Conservation (phyloP, 106 monocot genomes). For the Allium sativum region DNA sequence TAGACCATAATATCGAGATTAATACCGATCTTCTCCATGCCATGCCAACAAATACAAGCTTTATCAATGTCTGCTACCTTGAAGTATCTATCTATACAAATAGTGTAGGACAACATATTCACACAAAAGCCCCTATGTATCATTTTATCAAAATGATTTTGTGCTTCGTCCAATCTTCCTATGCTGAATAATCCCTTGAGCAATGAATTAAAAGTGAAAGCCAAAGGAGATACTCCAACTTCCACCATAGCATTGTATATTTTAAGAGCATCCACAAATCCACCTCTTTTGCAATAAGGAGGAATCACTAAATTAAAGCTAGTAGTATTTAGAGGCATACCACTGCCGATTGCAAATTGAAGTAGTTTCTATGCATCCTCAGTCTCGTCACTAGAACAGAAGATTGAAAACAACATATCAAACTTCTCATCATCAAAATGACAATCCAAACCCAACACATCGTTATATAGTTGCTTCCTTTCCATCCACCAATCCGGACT, state of each 20-base stretch:
- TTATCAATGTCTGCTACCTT: conserved; percentile 39
- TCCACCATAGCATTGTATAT: conserved; percentile 44
- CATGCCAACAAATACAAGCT: conserved; percentile 52
- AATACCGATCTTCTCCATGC: conserved; percentile 45
- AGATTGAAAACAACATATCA: conserved; percentile 48
- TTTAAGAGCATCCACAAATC: conserved; percentile 51
- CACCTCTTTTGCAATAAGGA: conserved; percentile 52
- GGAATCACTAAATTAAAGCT: conserved; percentile 64
- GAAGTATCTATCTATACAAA: conserved; percentile 62
- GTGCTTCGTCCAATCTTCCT: conserved; percentile 50
- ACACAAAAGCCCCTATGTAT: conserved; percentile 38
- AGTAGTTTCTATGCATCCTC: conserved; percentile 45
- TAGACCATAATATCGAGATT: conserved; percentile 63
- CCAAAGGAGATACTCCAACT: conserved; percentile 41
- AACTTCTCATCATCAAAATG: conserved; percentile 8
- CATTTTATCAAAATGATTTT: conserved; percentile 48
- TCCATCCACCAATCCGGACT: conserved; percentile 3
- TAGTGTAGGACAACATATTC: conserved; percentile 41
- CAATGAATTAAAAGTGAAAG: conserved; percentile 56
- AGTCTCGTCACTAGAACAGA: conserved; percentile 54
- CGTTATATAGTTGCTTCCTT: background rate
- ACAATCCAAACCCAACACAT: background rate
- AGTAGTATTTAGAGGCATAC: conserved; percentile 20
- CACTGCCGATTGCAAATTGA: conserved; percentile 14
- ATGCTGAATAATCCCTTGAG: conserved; percentile 56